These are phyloP conservation scores for Saccharomyces pastorianus DNA, from an alignment of 1,139 yeast genomes.

Conservation along the genomic window DNA sequence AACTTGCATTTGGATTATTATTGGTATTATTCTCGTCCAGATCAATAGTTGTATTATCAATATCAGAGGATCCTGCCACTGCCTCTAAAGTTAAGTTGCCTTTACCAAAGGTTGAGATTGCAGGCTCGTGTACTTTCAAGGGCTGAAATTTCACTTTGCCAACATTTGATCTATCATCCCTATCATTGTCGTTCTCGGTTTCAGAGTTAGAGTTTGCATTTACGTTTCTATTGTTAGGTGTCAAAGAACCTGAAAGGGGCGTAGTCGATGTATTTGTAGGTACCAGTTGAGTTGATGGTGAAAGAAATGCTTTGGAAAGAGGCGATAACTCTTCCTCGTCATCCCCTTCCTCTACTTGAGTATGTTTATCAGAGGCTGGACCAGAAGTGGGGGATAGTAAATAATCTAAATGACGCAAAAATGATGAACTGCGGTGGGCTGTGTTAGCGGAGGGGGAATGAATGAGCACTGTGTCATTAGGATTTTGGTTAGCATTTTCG, in stretches of 20 bases:
- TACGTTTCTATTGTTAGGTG: slow-evolving; percentile 4
- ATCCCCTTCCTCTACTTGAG: neutral
- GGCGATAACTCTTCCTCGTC: neutral
- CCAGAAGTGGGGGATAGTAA: slow-evolving; percentile 20
- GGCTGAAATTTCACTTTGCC: slow-evolving; percentile 49
- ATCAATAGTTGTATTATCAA: slow-evolving; percentile 6
- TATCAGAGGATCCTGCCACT: slow-evolving; percentile 29
- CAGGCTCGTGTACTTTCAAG: slow-evolving; percentile 34
- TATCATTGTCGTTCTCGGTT: slow-evolving; percentile 1
- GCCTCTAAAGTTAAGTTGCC: slow-evolving; percentile 62
- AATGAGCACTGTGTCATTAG: slow-evolving; percentile 12
- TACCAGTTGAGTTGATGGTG: neutral
- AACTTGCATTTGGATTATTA: neutral
- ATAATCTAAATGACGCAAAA: slow-evolving; percentile 33
- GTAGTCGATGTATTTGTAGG: neutral
- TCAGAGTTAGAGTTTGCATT: slow-evolving; percentile 1
- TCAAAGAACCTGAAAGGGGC: slow-evolving; percentile 3
- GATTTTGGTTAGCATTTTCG: neutral
- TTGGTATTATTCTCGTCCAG: slow-evolving; percentile 3
- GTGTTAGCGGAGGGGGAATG: slow-evolving; percentile 9
- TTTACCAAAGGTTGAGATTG: slow-evolving; percentile 58
- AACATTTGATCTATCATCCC: slow-evolving; percentile 6
- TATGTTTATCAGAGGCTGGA: neutral
- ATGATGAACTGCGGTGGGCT: slow-evolving; percentile 24
- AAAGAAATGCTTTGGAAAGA: neutral